Base-by-base conservation (phyloP, 768 basidiomycete species). In the Neoboletus brunneissimus region DNA sequence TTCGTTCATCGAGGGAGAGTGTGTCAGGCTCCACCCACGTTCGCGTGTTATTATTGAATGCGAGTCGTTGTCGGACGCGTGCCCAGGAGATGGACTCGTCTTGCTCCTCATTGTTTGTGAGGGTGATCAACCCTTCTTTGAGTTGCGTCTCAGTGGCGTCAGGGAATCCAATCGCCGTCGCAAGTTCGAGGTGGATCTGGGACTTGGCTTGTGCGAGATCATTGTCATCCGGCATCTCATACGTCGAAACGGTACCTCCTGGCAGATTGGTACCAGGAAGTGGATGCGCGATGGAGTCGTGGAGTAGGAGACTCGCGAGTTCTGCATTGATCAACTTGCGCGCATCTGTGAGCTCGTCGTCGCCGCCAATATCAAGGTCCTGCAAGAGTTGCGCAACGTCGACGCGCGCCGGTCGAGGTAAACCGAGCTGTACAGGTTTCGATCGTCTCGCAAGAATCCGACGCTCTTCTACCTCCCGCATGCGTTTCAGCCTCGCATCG, bases 361-460 rank as follows among this genome's bases (percentile, higher is more conserved):
- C 72, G 16, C 84, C 82, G 18, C 77, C 73, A 16, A 83, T 65
- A 51, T 74, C 75, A 20, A 97, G 77, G 45, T 83, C 78, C 29
- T 80, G 70, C 37, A 96, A 70, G 13, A 97, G 78, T 6, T 69
- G 72, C 18, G 79, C 78, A 5, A 89, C 76, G 63, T 98, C 86
- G 45, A 98, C 85, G 49, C 91, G 87, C 47, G 86, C 82, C 5
- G 94, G 96, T 55, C 96, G 81, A 25, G 97, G 97, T 29, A 98
- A 76, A 40, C 83, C 85, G 12, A 80, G 81, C 71, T 94, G 90
- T 48, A 99, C 89, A 46, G 81, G 84, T 58, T 86, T 81, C 45
- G 91, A 91, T 56, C 94, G 79, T 51, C 94, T 77, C 1, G 91
- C 93, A n/a, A 97, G 75, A 12, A 83, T 85, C 61, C 83, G 87